Evolutionary conservation across 345 rosid species (phyloP).

Genomic region (Eucalyptus viminalis): DNA sequence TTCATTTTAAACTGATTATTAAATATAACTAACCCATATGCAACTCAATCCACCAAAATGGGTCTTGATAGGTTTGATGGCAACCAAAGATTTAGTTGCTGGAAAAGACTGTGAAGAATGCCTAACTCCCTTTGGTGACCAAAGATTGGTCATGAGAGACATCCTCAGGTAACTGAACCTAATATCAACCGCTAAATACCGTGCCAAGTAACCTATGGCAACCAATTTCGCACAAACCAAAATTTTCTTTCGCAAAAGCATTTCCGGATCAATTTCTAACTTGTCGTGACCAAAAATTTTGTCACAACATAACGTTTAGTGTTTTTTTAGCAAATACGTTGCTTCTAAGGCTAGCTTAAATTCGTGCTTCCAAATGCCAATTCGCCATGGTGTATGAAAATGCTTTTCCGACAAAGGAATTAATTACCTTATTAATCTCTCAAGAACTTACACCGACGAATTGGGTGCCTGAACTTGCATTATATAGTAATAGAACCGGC

Average conservation of each 20-base stretch:
- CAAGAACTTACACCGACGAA: neutral
- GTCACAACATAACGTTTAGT: neutral
- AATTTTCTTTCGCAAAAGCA: neutral
- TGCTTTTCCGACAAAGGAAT: neutral
- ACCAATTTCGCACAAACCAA: neutral
- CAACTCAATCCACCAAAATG: no score
- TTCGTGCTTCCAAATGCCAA: neutral
- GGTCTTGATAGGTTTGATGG: no score
- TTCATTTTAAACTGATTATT: no score
- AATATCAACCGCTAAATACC: neutral
- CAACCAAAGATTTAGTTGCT: neutral
- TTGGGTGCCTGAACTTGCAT: neutral
- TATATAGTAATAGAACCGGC: neutral
- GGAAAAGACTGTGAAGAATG: neutral
- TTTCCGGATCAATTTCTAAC: neutral
- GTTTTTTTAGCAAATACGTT: neutral
- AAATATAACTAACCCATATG: no score
- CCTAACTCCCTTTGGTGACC: neutral
- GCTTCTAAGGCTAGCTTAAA: neutral
- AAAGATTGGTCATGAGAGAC: neutral
- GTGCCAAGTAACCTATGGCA: neutral
- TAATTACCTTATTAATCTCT: neutral
- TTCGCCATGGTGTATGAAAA: neutral
- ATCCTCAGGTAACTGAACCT: neutral
- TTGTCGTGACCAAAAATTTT: neutral